Conservation (phyloP, 768 basidiomycete genomes). For the Amanita muscaria region DNA sequence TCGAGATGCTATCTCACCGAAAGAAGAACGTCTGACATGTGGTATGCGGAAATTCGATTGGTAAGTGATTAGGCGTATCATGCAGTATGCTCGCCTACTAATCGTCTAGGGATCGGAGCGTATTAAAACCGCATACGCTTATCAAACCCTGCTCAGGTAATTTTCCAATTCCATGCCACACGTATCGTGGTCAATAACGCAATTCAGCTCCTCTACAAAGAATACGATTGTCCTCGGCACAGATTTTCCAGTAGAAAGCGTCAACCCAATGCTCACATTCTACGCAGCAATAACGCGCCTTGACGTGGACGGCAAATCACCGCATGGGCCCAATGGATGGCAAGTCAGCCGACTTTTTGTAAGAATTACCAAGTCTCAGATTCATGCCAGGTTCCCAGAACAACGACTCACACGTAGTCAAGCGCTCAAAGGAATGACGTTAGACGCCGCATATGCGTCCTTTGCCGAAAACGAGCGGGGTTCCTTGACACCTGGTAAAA, state of each 20-base stretch:
- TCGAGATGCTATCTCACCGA: neutral
- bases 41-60: slow-evolving; percentile 79
- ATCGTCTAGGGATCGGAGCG: slow-evolving; percentile 59
- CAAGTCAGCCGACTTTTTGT: slow-evolving; percentile 26
- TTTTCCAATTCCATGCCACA: slow-evolving; percentile 2
- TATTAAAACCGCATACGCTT: slow-evolving; percentile 86
- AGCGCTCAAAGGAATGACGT: slow-evolving; percentile 85
- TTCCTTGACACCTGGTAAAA: slow-evolving; percentile 66
- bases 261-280: slow-evolving; percentile 79
- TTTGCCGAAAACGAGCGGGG: slow-evolving; percentile 69
- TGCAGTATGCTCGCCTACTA: neutral
- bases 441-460: slow-evolving; percentile 82
- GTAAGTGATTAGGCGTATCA: too few species aligned
- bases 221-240: slow-evolving; percentile 73
- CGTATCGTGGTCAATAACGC: neutral
- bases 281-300: slow-evolving; percentile 82
- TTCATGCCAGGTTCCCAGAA: slow-evolving; percentile 51
- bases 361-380: neutral
- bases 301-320: slow-evolving; percentile 60
- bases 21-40: slow-evolving; percentile 78
- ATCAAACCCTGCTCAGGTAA: slow-evolving; percentile 66
- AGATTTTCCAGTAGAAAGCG: slow-evolving; percentile 89
- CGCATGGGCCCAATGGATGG: slow-evolving; percentile 83
- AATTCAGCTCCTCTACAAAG: slow-evolving; percentile 27
- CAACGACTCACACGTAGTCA: slow-evolving; percentile 71